A percentile compares a stretch with the other conserved stretches of the same genome.
These are phyloP conservation scores for Penicillium samsonianum DNA, from an alignment of 495 filamentous ascomycete species.

Conservation along the genomic window DNA sequence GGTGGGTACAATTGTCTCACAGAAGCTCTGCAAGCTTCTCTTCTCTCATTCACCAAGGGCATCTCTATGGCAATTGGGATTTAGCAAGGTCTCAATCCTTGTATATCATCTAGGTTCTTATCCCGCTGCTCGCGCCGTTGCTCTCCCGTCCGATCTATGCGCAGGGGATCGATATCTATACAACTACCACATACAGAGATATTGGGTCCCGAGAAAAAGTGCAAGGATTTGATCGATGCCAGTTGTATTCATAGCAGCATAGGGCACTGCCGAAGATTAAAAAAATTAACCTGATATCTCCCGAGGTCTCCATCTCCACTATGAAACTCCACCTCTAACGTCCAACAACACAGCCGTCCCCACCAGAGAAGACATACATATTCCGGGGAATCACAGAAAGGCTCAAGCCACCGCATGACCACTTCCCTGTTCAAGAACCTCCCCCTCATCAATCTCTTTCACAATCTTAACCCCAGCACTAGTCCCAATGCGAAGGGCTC, in stretches of 20 bases:
- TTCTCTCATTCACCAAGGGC: neutral
- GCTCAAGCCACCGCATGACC: constrained; percentile 22
- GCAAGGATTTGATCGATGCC: neutral
- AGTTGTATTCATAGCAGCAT: neutral
- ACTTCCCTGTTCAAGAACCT: constrained; percentile 23
- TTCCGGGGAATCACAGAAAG: neutral
- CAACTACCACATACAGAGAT: neutral
- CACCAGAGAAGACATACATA: neutral
- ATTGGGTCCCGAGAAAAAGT: neutral
- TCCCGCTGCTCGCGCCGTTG: neutral
- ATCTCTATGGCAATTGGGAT: neutral
- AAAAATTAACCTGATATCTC: neutral
- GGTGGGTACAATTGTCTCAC: constrained; percentile 6
- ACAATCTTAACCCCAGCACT: constrained; percentile 60
- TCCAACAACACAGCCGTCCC: neutral
- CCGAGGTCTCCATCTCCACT: neutral
- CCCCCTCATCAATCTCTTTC: constrained; percentile 45
- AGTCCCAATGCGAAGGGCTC: constrained; percentile 65
- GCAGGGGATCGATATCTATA: neutral
- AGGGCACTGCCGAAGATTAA: neutral
- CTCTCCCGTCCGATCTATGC: neutral
- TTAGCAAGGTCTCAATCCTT: constrained; percentile 1
- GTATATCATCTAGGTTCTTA: neutral
- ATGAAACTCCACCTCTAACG: neutral
- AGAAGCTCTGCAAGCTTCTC: neutral